phyloP scores from a whole-genome alignment of 257 asterid genomes.

The Nyctanthes arbortristis region DNA sequence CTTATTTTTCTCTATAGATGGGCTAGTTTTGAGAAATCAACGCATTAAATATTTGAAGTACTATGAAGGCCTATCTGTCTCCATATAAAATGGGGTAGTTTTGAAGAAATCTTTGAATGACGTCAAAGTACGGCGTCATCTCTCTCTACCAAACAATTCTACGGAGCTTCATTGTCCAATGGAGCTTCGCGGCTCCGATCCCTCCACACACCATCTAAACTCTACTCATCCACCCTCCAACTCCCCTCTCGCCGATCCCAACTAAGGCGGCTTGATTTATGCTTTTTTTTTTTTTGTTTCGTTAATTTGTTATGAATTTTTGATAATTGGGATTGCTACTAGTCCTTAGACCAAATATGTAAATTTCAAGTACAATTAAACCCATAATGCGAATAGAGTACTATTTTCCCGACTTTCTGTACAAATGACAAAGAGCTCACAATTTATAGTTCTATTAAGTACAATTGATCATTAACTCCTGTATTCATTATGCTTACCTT shows the following conservation, averaged over 20 bases:
- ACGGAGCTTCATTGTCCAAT: conserved; percentile 57
- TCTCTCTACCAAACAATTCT: conserved; percentile 57
- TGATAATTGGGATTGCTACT: neutral
- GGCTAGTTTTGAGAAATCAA: no score
- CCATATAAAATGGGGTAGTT: no score
- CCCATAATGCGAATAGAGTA: neutral
- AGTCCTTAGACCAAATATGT: neutral
- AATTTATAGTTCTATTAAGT: neutral
- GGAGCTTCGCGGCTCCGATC: conserved; percentile 60
- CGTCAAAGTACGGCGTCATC: conserved; percentile 60
- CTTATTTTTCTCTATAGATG: no score
- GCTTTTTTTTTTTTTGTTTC: neutral
- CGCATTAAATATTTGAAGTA: no score
- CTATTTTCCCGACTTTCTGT: conserved; percentile 1
- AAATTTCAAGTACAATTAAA: neutral
- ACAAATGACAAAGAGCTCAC: neutral
- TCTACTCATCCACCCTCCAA: conserved; percentile 42
- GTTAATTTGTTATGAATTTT: neutral
- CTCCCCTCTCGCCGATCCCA: conserved; percentile 56
- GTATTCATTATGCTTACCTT: no score
- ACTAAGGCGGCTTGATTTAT: conserved; percentile 63
- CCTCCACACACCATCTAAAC: conserved; percentile 44
- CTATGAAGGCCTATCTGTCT: no score
- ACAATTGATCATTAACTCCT: conserved; percentile 21
- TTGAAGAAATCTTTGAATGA: neutral